phyloP scores from a whole-genome alignment of 768 basidiomycete species.

The Lactarius sanguifluus region DNA sequence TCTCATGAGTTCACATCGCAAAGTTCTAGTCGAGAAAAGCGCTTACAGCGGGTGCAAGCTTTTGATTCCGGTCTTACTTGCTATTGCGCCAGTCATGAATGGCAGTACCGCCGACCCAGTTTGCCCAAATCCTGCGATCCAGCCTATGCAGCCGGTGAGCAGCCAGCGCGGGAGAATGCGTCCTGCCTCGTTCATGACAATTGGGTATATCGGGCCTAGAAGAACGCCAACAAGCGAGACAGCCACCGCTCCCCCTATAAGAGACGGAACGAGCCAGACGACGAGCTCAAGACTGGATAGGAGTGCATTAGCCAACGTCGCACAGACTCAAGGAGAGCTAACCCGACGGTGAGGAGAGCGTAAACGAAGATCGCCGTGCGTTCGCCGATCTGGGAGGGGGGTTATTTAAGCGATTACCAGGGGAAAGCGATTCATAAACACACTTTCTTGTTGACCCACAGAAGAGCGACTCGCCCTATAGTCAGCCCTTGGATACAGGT shows the following conservation, averaged over 20 bases:
- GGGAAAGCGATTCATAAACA: not conserved
- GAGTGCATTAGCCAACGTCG: not conserved
- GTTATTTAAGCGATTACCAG: not conserved
- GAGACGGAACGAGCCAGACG: constrained; percentile 56
- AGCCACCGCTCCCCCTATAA: constrained; percentile 54
- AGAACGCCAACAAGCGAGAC: constrained; percentile 55
- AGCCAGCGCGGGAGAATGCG: constrained; percentile 48
- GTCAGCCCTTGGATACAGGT: constrained; percentile 41
- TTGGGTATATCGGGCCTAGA: constrained; percentile 49
- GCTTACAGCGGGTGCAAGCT: constrained; percentile 52
- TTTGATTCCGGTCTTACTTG: constrained; percentile 43
- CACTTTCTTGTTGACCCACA: constrained; percentile 50
- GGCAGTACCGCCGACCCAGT: constrained; percentile 53
- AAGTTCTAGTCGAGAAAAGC: not conserved
- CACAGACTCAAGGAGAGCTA: constrained; percentile 19
- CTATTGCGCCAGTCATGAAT: constrained; percentile 50
- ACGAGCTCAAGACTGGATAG: constrained; percentile 48
- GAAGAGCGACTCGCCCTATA: constrained; percentile 50
- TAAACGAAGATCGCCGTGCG: constrained; percentile 41
- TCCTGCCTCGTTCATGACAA: constrained; percentile 43
- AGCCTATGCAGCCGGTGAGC: constrained; percentile 45
- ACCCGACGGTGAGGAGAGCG: constrained; percentile 40
- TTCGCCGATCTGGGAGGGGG: constrained; percentile 38
- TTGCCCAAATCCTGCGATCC: constrained; percentile 53
- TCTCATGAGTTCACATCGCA: not conserved